These are phyloP conservation scores for Aristolochia fimbriata DNA, from an alignment of 164 flowering plant genomes.

Conservation along the genomic window DNA sequence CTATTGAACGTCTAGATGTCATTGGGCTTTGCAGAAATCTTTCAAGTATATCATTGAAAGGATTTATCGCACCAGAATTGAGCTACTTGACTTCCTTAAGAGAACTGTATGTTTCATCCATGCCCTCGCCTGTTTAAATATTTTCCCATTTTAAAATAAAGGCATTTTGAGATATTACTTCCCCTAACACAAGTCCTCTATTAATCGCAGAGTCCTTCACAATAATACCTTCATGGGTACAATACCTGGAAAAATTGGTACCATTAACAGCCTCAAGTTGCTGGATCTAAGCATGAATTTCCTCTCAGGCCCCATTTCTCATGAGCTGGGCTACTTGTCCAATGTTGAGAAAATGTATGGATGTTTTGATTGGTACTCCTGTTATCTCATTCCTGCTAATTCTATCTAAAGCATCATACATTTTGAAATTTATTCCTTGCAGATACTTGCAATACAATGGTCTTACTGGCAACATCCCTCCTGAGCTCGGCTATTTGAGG, in stretches of 20 bases:
- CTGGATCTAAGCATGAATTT: conserved; percentile 84
- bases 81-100: conserved; percentile 48
- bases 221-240: conserved; percentile 63
- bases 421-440: conserved; percentile 10
- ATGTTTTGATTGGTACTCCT: not conserved
- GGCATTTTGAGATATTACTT: no score
- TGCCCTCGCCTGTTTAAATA: not conserved
- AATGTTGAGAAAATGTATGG: conserved; percentile 48
- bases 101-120: conserved; percentile 47
- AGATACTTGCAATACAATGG: conserved; percentile 84
- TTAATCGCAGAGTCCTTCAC: conserved; percentile 48
- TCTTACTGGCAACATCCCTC: conserved; percentile 61
- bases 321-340: conserved; percentile 53
- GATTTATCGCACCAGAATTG: conserved; percentile 75
- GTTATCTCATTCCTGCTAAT: not conserved
- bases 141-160: no score
- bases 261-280: conserved; percentile 46
- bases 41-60: conserved; percentile 41
- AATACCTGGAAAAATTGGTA: conserved; percentile 71
- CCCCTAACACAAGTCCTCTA: not conserved
- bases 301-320: conserved; percentile 75
- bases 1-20: not conserved
- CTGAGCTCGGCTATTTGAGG: conserved; percentile 55
- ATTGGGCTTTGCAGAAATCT: conserved; percentile 54
- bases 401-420: no score